Evolutionary conservation across 2,329 filamentous ascomycete species (phyloP), one percentile per base, ranked within the genome.

Genomic region (Xylaria sp.): DNA sequence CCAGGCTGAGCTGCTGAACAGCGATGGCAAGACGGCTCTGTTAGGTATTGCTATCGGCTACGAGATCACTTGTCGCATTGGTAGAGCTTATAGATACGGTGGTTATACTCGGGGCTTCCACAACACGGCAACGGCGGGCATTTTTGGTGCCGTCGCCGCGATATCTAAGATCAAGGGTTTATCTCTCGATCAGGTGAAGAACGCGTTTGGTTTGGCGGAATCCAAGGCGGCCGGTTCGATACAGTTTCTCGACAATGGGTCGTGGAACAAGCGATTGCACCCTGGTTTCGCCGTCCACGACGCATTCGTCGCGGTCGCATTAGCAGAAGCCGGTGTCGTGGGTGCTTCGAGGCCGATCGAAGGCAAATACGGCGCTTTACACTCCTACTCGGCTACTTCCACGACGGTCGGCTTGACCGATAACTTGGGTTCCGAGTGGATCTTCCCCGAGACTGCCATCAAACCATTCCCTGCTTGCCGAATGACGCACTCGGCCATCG

Each of bases 211-310:
- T 0, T 60, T 77, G 4, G 75, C 75, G 6, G 67, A 60, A 2
- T 78, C 74, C 1, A 76, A 74, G 40, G 74, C 74, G 0, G 67
- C 75, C 16, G 76, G 76, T 1, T 76, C 73, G 29, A 78, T 78
- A 73, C 74, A 78, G 64, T 78, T 75, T 53, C 73, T 78, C 5
- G 74, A 75, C 62, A 78, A 78, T 50, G 76, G 75, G 1, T 65
- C 70, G 2, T 77, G 73, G 75, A 78, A 77, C 61, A 77, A 77
- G 65, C 66, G 75, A 1, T 66, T 78, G 25, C 76, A 76, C n/a
- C 72, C 74, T 0, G 76, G 74, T 8, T 76, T 77, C 32, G 74
- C 75, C 1, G 75, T 76, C 1, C 75, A 75, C 57, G 75, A 78
- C 35, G 76, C 75, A 1, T 72, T 78, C 42, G 59, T 77, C 0